phyloP scores from a whole-genome alignment of 192 early-diverging fungal genomes.

The Allomyces arbusculus region DNA sequence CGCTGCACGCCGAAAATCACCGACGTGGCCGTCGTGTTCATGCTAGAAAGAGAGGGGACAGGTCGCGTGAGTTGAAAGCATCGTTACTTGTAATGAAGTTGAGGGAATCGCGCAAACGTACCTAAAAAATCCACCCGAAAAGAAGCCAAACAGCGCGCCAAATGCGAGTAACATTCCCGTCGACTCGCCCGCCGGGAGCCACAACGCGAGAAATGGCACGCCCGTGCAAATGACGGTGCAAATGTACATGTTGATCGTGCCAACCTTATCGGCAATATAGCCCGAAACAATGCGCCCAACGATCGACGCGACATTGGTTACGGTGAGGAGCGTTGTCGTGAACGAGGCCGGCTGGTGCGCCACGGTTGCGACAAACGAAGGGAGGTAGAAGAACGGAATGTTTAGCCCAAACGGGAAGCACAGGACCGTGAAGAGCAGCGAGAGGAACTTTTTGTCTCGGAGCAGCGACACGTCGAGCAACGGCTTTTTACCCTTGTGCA shows the following conservation, averaged over 20 bases:
- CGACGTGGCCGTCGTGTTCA: no score
- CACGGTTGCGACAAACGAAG: background rate
- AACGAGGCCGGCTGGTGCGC: background rate
- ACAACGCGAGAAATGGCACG: background rate
- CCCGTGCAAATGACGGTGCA: background rate
- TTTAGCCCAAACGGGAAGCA: background rate
- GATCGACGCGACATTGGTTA: background rate
- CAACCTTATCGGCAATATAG: background rate
- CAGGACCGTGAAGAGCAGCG: background rate
- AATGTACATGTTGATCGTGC: background rate
- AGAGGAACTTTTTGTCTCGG: background rate
- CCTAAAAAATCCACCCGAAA: background rate
- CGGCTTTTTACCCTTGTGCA: background rate
- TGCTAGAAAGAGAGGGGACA: no score
- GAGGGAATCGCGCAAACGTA: no score
- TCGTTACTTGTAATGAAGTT: no score
- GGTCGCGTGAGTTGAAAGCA: no score
- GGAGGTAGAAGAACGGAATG: background rate
- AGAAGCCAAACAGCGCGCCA: background rate
- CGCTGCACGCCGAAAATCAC: no score
- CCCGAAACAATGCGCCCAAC: background rate
- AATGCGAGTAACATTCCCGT: background rate
- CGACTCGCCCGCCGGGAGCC: background rate
- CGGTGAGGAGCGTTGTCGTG: background rate
- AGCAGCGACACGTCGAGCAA: background rate